phyloP scores from a whole-genome alignment of 139 green algal genomes.

The Mychonastes homosphaera region DNA sequence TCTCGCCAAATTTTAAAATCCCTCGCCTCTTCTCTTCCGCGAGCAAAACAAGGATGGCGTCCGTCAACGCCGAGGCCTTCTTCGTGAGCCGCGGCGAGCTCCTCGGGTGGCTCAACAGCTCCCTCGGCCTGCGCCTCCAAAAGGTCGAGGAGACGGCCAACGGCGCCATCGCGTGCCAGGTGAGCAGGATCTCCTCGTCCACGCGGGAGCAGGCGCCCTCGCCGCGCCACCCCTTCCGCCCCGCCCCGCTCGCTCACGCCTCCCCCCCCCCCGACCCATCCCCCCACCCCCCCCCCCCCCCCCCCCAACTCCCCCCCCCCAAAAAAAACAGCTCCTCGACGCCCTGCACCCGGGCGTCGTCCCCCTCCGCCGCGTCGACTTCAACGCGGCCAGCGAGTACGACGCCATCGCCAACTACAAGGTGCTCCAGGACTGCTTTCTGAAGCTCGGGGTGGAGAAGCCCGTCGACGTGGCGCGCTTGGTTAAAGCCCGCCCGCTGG shows the following conservation, averaged over 20 bases:
- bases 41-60: no score
- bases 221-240: no score
- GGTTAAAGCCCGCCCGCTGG: slow-evolving; percentile 80
- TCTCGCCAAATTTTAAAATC: no score
- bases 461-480: slow-evolving; percentile 82
- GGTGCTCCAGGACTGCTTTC: slow-evolving; percentile 88
- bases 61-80: no score
- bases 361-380: slow-evolving; percentile 73
- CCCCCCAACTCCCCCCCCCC: no score
- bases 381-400: slow-evolving; percentile 91
- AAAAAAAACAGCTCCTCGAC: slow-evolving; percentile 95
- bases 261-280: no score
- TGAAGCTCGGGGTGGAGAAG: slow-evolving; percentile 81
- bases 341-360: slow-evolving; percentile 68
- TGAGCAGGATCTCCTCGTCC: no score
- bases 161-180: background rate
- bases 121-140: slow-evolving; percentile 59
- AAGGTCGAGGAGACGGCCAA: slow-evolving; percentile 76
- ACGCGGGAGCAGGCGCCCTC: no score
- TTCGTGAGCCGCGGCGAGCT: slow-evolving; percentile 74
- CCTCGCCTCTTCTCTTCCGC: no score
- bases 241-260: no score
- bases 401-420: slow-evolving; percentile 97
- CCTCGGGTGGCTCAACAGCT: slow-evolving; percentile 84
- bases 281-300: no score